These are phyloP conservation scores for Botrytis paeoniae DNA, from an alignment of 2,329 filamentous ascomycete genomes.

Conservation along the genomic window DNA sequence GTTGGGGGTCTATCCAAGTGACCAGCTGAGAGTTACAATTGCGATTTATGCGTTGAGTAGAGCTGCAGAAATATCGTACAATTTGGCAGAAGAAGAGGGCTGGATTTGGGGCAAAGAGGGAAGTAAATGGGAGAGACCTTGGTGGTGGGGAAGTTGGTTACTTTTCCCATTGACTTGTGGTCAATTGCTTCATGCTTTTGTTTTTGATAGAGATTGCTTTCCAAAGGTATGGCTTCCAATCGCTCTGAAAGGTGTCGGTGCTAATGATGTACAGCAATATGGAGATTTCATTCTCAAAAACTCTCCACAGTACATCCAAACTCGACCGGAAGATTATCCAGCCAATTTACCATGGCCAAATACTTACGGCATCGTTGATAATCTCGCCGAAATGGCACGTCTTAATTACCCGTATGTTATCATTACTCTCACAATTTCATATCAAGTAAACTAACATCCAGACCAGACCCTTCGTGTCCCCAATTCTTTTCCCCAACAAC, in stretches of 20 bases:
- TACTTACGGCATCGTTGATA: constrained; percentile 74
- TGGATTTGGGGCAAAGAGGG: constrained; percentile 59
- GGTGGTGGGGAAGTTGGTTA: constrained; percentile 84
- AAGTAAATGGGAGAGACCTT: constrained; percentile 61
- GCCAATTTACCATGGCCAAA: constrained; percentile 68
- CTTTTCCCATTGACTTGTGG: constrained; percentile 73
- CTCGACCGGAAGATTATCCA: constrained; percentile 67
- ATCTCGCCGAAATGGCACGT: constrained; percentile 74
- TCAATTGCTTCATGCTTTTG: constrained; percentile 71
- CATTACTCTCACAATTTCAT: constrained; percentile 4
- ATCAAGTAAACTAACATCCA: constrained; percentile 26
- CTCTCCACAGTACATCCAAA: constrained; percentile 76
- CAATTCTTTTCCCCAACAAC: constrained; percentile 77
- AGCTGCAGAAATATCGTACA: constrained; percentile 83
- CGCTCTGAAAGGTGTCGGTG: constrained; percentile 33
- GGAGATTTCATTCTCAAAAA: constrained; percentile 65
- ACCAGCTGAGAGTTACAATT: constrained; percentile 72
- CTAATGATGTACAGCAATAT: constrained; percentile 42
- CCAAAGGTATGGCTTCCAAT: constrained; percentile 49
- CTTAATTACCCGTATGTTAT: constrained; percentile 75
- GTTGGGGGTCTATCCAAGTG: constrained; percentile 68
- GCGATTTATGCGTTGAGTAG: constrained; percentile 80
- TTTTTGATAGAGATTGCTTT: constrained; percentile 74
- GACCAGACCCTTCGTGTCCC: constrained; percentile 70
- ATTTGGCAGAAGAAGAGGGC: constrained; percentile 72